Evolutionary conservation across 2,329 filamentous ascomycete genomes (phyloP).

Genomic region (Tolypocladium inflatum): DNA sequence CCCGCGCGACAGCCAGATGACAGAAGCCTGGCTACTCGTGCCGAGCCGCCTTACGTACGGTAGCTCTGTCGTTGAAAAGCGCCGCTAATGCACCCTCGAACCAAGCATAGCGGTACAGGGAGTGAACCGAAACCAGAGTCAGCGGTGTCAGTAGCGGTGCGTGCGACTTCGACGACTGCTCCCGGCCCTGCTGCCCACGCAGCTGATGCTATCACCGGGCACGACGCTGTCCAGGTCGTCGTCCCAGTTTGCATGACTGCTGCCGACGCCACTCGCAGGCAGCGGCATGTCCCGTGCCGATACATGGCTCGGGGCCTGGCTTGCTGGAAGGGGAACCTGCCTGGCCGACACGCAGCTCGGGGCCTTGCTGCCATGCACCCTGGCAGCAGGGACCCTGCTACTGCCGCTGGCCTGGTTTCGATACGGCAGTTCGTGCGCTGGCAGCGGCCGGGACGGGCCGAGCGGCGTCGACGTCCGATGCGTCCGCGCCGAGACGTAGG

Average conservation of each 20-base stretch:
- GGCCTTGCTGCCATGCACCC: not conserved
- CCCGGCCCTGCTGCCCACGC: constrained; percentile 34
- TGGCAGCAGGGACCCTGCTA: constrained; percentile 6
- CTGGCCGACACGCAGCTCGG: constrained; percentile 14
- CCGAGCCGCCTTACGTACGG: not conserved
- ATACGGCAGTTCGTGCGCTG: not conserved
- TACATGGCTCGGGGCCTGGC: constrained; percentile 11
- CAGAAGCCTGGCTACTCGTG: not conserved
- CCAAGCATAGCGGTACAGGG: not conserved
- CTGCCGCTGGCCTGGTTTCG: constrained; percentile 4
- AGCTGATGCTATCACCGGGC: constrained; percentile 54
- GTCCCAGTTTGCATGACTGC: constrained; percentile 30
- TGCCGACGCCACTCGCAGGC: constrained; percentile 30
- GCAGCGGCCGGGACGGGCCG: not conserved
- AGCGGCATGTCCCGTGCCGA: constrained; percentile 27
- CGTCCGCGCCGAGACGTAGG: not conserved
- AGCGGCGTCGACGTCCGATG: not conserved
- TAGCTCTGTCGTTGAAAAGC: not conserved
- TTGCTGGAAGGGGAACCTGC: constrained; percentile 19
- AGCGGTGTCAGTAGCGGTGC: not conserved
- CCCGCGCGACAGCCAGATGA: not conserved
- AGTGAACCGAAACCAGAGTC: not conserved
- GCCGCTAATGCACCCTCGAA: not conserved
- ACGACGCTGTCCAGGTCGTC: constrained; percentile 44
- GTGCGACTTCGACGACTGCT: constrained; percentile 14